Base-by-base conservation (phyloP, 352 stramenopile species). In the Phytophthora parvispora region DNA sequence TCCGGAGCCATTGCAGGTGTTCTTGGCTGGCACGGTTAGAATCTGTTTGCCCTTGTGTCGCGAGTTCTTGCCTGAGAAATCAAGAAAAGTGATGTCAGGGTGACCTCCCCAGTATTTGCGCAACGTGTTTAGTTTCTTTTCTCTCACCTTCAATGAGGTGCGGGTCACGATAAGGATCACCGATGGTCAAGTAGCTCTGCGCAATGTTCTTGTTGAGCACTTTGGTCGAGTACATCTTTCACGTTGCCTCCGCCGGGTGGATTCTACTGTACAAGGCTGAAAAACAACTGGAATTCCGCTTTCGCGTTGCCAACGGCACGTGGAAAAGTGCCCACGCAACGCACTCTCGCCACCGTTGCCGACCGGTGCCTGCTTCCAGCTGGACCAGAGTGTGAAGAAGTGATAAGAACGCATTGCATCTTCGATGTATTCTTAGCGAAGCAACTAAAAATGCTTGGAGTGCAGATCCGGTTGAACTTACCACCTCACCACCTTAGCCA, bases 141-240 rank as follows among this genome's bases (percentile, higher is more conserved):
- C 4, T 12, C 42, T 49, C 60, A 85, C 78, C 81, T 69, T 94
- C 79, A 52, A 92, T 88, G 27, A 88, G 43, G 45, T 94, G 84
- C 34, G 86, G 83, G 60, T 94, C 86, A 43, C 81, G 78, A 60
- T 92, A 94, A 31, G 84, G 84, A 60, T 94, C 86, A 25, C 86
- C 86, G 54, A 94, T 90, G 48, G 84, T 88, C 48, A 94, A 76
- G 73, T 94, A 94, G 81, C 86, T 92, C 62, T 81, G 75, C 5
- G 81, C 86, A 31, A 94, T 81, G 67, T 92, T 94, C 74, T 94
- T 94, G 78, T 94, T 94, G 48, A 94, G 73, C 57, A 90, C 79
- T 68, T 92, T 91, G 72, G 82, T 91, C 45, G 83, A 80, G 66
- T 94, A 94, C 86, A 94, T 94, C 3, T 64, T 73, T 64, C 8